phyloP scores from a whole-genome alignment of 2,329 filamentous ascomycete species.

The Xylariales sp. region DNA sequence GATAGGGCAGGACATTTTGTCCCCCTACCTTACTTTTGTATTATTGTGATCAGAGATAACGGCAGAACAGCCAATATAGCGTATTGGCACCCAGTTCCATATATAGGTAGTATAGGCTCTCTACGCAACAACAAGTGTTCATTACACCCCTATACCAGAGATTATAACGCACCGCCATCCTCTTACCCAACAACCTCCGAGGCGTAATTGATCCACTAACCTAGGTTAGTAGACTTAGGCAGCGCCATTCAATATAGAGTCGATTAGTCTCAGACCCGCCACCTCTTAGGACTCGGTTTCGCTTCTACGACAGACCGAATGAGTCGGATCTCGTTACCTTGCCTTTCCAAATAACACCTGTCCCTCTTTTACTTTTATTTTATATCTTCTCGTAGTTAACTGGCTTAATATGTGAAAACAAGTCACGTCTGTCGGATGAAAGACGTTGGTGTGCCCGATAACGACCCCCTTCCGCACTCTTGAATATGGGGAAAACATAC shows the following conservation, averaged over 20 bases:
- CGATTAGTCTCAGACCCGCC: neutral
- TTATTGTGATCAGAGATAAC: too few relatives aligned
- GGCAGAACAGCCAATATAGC: too few relatives aligned
- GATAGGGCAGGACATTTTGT: too few relatives aligned
- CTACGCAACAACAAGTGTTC: too few relatives aligned
- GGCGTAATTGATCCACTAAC: neutral
- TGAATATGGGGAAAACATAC: neutral
- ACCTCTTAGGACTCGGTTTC: neutral
- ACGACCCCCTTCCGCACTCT: neutral
- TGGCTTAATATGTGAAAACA: neutral
- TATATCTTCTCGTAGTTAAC: too few relatives aligned
- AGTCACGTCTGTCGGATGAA: neutral
- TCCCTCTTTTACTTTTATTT: too few relatives aligned
- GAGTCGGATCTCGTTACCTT: neutral
- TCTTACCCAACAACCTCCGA: neutral
- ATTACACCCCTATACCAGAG: too few relatives aligned
- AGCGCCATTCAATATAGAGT: neutral
- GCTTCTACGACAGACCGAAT: constrained; percentile 1
- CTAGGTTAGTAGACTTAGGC: neutral
- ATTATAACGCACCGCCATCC: neutral
- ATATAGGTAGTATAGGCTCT: too few relatives aligned
- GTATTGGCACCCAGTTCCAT: too few relatives aligned
- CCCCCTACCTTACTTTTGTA: too few relatives aligned
- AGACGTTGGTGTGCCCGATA: neutral
- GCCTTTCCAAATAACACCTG: neutral